A percentile compares a stretch with the other conserved stretches of the same genome.
These are phyloP conservation scores for Poa annua DNA, from an alignment of 176 grass and related monocot genomes.

Conservation along the genomic window DNA sequence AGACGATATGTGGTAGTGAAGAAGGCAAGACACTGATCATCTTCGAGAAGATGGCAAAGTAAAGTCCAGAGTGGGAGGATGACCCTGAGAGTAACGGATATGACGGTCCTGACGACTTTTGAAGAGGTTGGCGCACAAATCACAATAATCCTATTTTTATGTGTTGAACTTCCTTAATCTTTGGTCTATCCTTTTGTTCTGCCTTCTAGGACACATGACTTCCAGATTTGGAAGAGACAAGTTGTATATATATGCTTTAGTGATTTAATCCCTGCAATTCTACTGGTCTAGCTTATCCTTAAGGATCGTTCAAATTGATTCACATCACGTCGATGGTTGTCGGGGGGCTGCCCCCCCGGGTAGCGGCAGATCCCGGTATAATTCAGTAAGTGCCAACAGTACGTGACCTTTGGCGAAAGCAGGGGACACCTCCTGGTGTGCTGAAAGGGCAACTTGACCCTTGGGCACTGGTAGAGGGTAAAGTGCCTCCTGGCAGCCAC, in stretches of 20 bases:
- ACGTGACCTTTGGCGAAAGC: no score
- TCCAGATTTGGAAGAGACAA: background rate
- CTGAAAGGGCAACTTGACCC: no score
- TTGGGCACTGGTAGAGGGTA: no score
- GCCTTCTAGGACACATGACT: background rate
- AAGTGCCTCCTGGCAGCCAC: no score
- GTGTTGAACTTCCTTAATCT: background rate
- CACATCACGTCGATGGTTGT: background rate
- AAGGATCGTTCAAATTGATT: background rate
- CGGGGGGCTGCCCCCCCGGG: no score
- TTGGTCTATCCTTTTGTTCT: background rate
- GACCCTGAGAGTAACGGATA: background rate
- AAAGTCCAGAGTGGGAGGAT: background rate
- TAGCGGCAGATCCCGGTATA: no score
- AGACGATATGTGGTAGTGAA: background rate
- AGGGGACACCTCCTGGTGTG: no score
- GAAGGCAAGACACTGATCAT: background rate
- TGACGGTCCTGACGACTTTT: background rate
- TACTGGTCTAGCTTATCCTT: background rate
- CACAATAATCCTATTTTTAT: background rate
- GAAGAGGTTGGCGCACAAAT: background rate
- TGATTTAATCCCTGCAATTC: background rate
- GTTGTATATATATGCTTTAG: background rate
- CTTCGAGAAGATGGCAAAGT: background rate
- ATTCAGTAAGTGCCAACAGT: no score